Evolutionary conservation across 192 early-diverging fungal species (phyloP), one percentile per base, ranked within the genome.

Genomic region (Coemansia sp.): DNA sequence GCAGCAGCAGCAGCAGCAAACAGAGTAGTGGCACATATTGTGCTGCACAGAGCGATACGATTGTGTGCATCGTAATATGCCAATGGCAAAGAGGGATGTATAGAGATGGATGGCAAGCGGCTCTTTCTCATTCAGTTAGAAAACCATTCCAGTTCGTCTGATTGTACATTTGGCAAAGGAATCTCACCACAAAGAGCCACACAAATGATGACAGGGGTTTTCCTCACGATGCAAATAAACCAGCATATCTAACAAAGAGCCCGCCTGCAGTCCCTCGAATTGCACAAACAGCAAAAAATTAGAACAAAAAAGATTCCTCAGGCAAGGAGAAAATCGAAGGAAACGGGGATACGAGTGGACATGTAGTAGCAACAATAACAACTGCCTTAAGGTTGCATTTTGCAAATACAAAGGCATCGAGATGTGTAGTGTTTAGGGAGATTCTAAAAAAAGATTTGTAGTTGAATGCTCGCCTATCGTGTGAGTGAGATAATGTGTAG

Each of bases 301-400:
- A 18, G 15, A 1, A 18, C n/a, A 2, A 20, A 18, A 49, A 20
- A 18, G 5, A 2, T 49, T 18, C 46, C 14, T 49, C n/a, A 20
- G 46, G 2, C 20, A 21, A 18, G 46, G 18, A 8, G 14, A 5
- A 20, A 8, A 20, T 18, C 7, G 6, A 5, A 49, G 4, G 18
- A 49, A 49, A 18, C 15, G 46, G n/a, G 46, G 18, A 46, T 46
- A 12, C 8, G 18, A 4, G 5, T 35, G 6, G 34, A 38, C 7
- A 59, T 59, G 34, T 34, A 59, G 57, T 59, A 59, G 36, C 18
- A 20, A 34, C 57, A 36, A 34, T 59, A n/a, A 34, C 38, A 59
- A 14, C 57, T 26, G 30, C 35, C 16, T 35, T 38, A 36, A 59
- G 18, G 35, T n/a, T 59, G 57, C 57, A 59, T 20, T 59, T 26